Base-by-base conservation (phyloP, 768 basidiomycete genomes). In the Sporobolomyces phaffii region DNA sequence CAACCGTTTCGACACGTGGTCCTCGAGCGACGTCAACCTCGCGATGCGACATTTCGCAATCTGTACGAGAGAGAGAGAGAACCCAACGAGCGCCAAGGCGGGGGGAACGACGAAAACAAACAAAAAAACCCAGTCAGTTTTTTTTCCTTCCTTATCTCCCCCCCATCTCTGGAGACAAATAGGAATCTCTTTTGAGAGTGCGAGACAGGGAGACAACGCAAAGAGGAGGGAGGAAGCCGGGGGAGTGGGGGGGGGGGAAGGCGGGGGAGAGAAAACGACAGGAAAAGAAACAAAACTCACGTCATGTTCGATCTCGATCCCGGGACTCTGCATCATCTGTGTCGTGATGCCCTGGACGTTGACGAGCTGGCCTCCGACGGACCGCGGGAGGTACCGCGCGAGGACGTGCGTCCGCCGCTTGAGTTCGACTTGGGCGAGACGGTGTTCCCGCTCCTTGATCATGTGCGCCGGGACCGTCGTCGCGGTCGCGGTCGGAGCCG, bases 331-430 rank as follows among this genome's bases (percentile, higher is more conserved):
- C 60, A 62, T 47, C 65, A 51, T 51, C 17, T 26, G 40, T 3
- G 2, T 2, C 33, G 47, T 45, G 15, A 62, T 18, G 20, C 60
- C 60, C 29, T 43, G 54, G 18, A 67, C 56, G 5, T 6, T 62
- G 24, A 44, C 54, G 8, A 64, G 18, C 29, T 62, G 11, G 6
- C 65, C 65, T 4, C 60, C 60, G 20, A 56, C 65, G 4, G 31
- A n/a, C n/a, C 65, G 44, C 5, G 65, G 65, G 33, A 67, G 40
- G 26, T 9, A 67, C 52, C 65, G 45, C 20, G 54, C 60, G 11
- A 67, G 45, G 28, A 8, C 9, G 24, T 6, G 18, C 20, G 45
- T 44, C 17, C 65, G 20, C 13, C 29, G 9, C 17, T 50, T 56
- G n/a, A 49, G 28, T 49, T 66, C 65, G 17, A 29, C 0, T 53